Conservation (phyloP, 352 stramenopile genomes). For the Phytophthora tentaculata region DNA sequence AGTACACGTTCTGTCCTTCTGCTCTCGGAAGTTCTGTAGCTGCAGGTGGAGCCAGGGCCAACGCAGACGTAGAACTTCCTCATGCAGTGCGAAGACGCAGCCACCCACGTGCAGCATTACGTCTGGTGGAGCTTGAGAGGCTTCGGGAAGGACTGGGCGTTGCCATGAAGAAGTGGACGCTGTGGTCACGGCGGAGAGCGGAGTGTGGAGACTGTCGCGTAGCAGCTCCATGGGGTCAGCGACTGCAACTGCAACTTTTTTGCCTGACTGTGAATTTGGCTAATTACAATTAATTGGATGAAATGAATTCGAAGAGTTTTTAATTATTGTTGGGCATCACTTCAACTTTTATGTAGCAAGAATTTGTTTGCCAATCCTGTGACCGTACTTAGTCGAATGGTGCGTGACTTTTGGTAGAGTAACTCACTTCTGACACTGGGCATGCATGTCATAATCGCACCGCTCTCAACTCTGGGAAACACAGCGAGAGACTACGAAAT, state of each 20-base stretch:
- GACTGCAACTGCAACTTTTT: conserved; percentile 20
- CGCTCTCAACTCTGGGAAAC: too few species aligned
- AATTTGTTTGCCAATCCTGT: too few species aligned
- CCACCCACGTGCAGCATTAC: conserved; percentile 53
- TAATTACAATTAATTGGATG: not conserved
- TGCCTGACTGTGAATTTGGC: too few species aligned
- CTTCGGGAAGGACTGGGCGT: conserved; percentile 15
- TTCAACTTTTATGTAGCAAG: too few species aligned
- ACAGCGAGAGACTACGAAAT: too few species aligned
- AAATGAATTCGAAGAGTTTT: not conserved
- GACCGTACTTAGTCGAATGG: too few species aligned
- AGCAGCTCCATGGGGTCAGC: conserved; percentile 12
- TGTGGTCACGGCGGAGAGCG: not conserved
- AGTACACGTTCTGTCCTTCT: not conserved
- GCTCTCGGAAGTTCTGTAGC: conserved; percentile 32
- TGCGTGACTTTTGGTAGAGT: too few species aligned
- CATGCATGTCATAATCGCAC: too few species aligned
- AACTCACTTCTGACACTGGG: too few species aligned
- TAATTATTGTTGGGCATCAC: too few species aligned
- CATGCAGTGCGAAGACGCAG: conserved; percentile 59
- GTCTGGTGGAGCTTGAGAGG: conserved; percentile 30
- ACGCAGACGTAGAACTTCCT: conserved; percentile 33
- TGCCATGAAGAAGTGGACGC: not conserved
- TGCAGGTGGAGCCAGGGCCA: conserved; percentile 41
- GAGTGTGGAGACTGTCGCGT: not conserved